Evolutionary conservation across 148 eudicot species (phyloP), one percentile per base, ranked within the genome.

Genomic region (Silene latifolia): DNA sequence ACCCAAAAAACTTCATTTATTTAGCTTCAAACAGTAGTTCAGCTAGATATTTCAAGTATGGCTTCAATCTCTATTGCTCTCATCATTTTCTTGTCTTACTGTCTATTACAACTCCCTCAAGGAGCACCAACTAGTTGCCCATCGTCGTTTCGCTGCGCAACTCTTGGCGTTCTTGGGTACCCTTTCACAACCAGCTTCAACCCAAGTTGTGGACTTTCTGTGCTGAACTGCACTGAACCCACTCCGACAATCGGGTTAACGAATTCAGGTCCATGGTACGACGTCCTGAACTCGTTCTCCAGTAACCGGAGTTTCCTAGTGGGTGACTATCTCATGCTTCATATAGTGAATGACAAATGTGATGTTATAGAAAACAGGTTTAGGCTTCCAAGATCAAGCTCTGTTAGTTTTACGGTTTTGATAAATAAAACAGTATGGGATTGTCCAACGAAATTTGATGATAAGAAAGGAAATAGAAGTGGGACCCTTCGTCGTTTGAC

Each of bases 161-260:
- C 21, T 6, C 39, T 73, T 0, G 73, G 74, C 2, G 10, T 4
- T 4, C 39, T 80, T 21, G 56, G 68, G 4, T 82, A 78, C 76
- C 87, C 89, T 57, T 82, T 84, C 25, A 73, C 83, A 27, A 70
- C 81, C 19, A 15, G 0, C 60, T 67, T 46, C 44, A 15, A 77
- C 27, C 72, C 72, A 3, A 1, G 0, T 1, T 87, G 87, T 51
- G 89, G 89, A n/a, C 59, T 82, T n/a, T 73, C 10, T 69, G 61
- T 32, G 32, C 35, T 87, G 15, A 68, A 80, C 67, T 87, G 89
- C 63, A 76, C 69, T n/a, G 72, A 68, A 19, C 57, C 80, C 0
- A 7, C 8, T 62, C 74, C 58, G 12, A 72, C 76, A 0, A 19
- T 85, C 35, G 65, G 77, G 2, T 12, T 86, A 13, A 68, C 73